Evolutionary conservation across 768 basidiomycete genomes (phyloP), one percentile per base, ranked within the genome.

Genomic region (Daedalea quercina): DNA sequence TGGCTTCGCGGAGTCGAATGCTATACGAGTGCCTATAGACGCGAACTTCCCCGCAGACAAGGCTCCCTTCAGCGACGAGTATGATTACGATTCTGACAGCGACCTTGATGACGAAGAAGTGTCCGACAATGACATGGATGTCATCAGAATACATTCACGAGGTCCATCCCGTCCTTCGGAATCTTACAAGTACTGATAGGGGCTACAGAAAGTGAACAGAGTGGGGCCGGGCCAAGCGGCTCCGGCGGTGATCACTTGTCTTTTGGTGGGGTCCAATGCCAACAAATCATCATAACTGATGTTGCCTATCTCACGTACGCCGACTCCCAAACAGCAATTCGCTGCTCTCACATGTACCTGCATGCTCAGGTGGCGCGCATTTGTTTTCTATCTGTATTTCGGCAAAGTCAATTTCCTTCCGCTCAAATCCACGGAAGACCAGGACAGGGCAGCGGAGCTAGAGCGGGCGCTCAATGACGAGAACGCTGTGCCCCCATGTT

Each of bases 381-480:
- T 73, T 13, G 19, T 76, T 7, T 70, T 69, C 46, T 75, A 72
- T 52, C 62, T 76, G 2, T 73, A 73, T 51, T 74, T 71, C 1
- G 57, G 60, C 19, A 64, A 68, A 25, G 41, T 69, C 34, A 55
- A 51, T 24, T 76, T 73, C 53, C 48, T 57, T 13, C 65, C 69
- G 4, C 65, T 73, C 22, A 63, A 56, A n/a, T 68, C 65, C 4
- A 50, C 58, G 15, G 12, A 53, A 42, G 23, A 2, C 15, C 1
- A 43, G 13, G 35, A 31, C 45, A 11, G 57, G 42, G 7, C 43
- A 42, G 20, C 20, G 11, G 50, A 47, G 12, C 42, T 53, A 17
- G 34, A 50, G 13, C 48, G 42, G 26, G 55, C 22, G 43, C 50
- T 17, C n/a, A 24, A 25, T 6, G 46, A 51, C n/a, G 20, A 25